Evolutionary conservation across 1,284 basidiomycete species (phyloP), one percentile per base, ranked within the genome.

Genomic region (Tausonia pullulans): DNA sequence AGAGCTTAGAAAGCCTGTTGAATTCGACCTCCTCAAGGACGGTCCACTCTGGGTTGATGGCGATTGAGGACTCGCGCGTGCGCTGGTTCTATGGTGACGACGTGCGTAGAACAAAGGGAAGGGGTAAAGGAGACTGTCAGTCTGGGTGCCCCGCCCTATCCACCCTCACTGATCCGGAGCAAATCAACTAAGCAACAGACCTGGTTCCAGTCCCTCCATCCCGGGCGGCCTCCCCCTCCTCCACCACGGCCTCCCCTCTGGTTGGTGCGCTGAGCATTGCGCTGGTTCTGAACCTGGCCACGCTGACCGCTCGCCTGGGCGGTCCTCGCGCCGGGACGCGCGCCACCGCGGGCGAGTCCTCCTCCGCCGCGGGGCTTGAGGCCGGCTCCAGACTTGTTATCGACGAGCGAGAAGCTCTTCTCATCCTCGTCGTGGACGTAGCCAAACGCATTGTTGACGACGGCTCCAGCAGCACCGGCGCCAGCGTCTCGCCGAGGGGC

Each of bases 371-470:
- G 65, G 13, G 68, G 69, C 61, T 66, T 66, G 58, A 66, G 39
- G 67, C 71, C 68, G 58, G 58, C 67, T 52, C 58, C 52, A 39
- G 62, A 68, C 64, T 62, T 69, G 67, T 65, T 68, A 75, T 98
- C 94, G 63, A 99, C 96, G 60, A 99, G 82, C 55, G 90, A 95
- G 83, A 99, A 99, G 66, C 87, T 90, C 43, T 92, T 90, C 78
- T 98, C 96, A 75, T 99, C 95, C 77, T 98, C 95, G 69, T 90
- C 93, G 78, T 98, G 94, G 80, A 95, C 94, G 79, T 97, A 97
- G 43, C 92, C 90, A 74, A 98, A 98, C n/a, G 92, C 91, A 72
- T 86, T 94, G 61, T 66, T 66, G 43, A 87, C 86, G 67, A 87
- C 87, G 51, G 71, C 71, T 41, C 87, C 88, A 69, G 90, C 92